phyloP scores from a whole-genome alignment of 768 basidiomycete species.

The Tulasnella sp. region DNA sequence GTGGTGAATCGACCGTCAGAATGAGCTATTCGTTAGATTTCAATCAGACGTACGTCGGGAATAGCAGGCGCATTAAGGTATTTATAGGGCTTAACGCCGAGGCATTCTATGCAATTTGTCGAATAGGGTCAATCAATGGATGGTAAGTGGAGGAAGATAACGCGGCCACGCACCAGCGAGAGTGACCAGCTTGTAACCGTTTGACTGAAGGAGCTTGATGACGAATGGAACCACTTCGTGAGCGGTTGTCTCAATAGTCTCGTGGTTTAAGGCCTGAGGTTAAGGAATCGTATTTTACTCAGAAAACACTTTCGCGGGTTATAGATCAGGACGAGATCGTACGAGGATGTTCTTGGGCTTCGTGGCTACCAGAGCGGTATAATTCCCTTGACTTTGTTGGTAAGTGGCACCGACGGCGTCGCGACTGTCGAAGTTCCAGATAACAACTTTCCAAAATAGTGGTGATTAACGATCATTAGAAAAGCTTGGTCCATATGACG shows the following conservation, averaged over 20 bases:
- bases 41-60: background rate
- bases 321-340: background rate
- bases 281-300: background rate
- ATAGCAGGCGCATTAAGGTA: background rate
- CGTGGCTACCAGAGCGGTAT: background rate
- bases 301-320: background rate
- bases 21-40: background rate
- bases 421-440: conserved; percentile 12
- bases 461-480: too few species aligned
- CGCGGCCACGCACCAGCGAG: conserved; percentile 14
- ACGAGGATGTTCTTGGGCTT: conserved; percentile 14
- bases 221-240: conserved; percentile 15
- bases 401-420: conserved; percentile 6
- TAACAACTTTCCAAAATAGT: conserved; percentile 4
- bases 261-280: conserved; percentile 15
- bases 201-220: conserved; percentile 6
- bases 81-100: background rate
- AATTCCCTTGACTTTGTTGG: background rate
- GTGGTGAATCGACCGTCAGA: background rate
- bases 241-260: conserved; percentile 15
- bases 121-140: background rate
- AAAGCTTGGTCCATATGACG: too few species aligned
- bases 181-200: conserved; percentile 16
- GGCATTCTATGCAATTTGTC: background rate
- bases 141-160: background rate